Evolutionary conservation across 257 asterid species (phyloP).

Genomic region (Datura wrightii): DNA sequence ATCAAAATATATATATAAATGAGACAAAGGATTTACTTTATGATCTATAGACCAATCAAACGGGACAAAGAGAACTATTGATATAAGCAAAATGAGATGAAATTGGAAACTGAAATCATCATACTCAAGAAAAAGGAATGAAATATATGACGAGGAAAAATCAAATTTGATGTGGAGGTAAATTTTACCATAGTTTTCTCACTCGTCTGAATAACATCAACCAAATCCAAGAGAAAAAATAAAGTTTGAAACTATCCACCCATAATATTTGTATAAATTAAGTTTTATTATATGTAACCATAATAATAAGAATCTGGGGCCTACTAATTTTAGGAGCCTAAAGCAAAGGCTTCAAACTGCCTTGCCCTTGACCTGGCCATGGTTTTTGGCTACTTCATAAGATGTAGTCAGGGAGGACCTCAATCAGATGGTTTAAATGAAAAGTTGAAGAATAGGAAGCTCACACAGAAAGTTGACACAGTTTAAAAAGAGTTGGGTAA

Average conservation of each 20-base stretch:
- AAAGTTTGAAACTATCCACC: background rate
- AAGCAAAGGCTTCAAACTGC: background rate
- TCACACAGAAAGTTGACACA: background rate
- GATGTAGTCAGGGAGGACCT: background rate
- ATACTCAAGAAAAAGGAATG: background rate
- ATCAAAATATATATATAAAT: background rate
- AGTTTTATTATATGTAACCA: too few species aligned
- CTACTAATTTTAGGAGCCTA: background rate
- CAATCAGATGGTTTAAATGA: background rate
- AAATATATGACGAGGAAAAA: background rate
- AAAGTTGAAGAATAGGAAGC: background rate
- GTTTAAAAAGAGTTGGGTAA: background rate
- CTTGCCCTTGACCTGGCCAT: background rate
- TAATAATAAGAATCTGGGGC: background rate
- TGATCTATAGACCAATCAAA: background rate
- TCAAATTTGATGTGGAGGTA: background rate
- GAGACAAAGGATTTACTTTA: background rate
- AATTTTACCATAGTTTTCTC: background rate
- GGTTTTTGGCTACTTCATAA: slow-evolving; percentile 8
- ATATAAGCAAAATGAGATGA: background rate
- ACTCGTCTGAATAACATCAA: background rate
- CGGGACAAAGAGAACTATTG: background rate
- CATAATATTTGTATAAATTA: background rate
- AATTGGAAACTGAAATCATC: background rate
- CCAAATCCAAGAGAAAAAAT: background rate